phyloP scores from a whole-genome alignment of 768 basidiomycete species.

The Rhodotorula babjevae region DNA sequence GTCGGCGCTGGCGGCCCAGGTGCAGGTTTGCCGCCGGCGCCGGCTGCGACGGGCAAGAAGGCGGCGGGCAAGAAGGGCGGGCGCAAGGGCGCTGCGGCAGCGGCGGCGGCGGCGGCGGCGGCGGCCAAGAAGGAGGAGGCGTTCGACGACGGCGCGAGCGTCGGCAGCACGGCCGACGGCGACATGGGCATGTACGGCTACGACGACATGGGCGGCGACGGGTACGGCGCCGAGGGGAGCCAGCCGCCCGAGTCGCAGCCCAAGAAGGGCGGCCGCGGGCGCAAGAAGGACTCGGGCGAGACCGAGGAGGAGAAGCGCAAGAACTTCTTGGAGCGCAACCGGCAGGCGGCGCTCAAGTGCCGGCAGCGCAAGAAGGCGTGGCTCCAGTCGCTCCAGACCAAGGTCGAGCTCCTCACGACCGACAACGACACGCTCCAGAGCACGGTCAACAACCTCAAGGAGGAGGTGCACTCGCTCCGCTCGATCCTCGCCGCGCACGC shows the following conservation, averaged over 20 bases:
- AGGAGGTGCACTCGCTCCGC: constrained; percentile 78
- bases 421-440: constrained; percentile 91
- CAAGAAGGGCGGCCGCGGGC: constrained; percentile 46
- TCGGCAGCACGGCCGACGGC: neutral
- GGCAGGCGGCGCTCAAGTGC: constrained; percentile 98
- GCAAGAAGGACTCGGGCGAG: constrained; percentile 67
- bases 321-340: constrained; percentile 94
- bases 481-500: constrained; percentile 50
- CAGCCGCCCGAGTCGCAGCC: constrained; percentile 6
- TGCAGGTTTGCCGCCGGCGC: neutral
- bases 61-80: neutral
- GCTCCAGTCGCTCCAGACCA: constrained; percentile 84
- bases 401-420: constrained; percentile 82
- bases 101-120: neutral
- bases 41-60: neutral
- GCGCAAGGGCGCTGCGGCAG: neutral
- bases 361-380: constrained; percentile 99
- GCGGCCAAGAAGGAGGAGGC: constrained; percentile 10
- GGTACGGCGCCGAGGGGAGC: constrained; percentile 5
- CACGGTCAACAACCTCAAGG: constrained; percentile 78
- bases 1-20: neutral
- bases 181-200: neutral
- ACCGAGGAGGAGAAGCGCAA: constrained; percentile 96
- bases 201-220: constrained; percentile 7
- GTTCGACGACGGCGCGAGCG: constrained; percentile 9